Percentiles rank a stretch among this genome's conserved stretches.
Conservation (phyloP, 2,329 filamentous ascomycete species). For the Xenosphaeropsis pyriputrescens region DNA sequence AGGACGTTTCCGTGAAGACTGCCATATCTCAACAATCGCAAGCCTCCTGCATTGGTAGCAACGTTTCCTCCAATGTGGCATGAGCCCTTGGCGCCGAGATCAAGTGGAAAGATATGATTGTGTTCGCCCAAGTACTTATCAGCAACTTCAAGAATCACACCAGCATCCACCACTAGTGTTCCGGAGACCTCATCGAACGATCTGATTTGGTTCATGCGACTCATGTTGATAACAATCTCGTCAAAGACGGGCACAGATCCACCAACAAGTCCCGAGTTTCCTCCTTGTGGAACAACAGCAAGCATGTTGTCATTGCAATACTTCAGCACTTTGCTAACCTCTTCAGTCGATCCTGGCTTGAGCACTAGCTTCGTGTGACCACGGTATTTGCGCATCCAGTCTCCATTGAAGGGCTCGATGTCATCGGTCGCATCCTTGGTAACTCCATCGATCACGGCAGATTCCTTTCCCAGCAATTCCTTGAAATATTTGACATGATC, state of each 20-base stretch:
- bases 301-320: slow-evolving; percentile 92
- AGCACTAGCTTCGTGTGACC: slow-evolving; percentile 80
- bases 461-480: slow-evolving; percentile 61
- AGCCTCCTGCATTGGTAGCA: slow-evolving; percentile 85
- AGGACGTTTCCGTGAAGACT: slow-evolving; percentile 88
- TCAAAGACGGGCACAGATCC: slow-evolving; percentile 96
- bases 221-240: slow-evolving; percentile 87
- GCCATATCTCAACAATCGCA: slow-evolving; percentile 82
- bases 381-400: slow-evolving; percentile 99
- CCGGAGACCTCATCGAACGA: slow-evolving; percentile 91
- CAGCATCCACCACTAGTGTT: slow-evolving; percentile 78
- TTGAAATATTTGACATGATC: slow-evolving; percentile 79
- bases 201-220: slow-evolving; percentile 79
- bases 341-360: slow-evolving; percentile 69
- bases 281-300: slow-evolving; percentile 91
- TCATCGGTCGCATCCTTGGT: slow-evolving; percentile 62
- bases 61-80: slow-evolving; percentile 96
- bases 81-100: slow-evolving; percentile 94
- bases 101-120: slow-evolving; percentile 84
- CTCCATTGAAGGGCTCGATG: slow-evolving; percentile 82
- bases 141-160: slow-evolving; percentile 77
- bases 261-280: slow-evolving; percentile 91
- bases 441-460: slow-evolving; percentile 74
- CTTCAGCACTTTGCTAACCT: slow-evolving; percentile 80
- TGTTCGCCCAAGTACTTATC: slow-evolving; percentile 75